Conservation (phyloP, 352 stramenopile species). For the Pythium aquatile region DNA sequence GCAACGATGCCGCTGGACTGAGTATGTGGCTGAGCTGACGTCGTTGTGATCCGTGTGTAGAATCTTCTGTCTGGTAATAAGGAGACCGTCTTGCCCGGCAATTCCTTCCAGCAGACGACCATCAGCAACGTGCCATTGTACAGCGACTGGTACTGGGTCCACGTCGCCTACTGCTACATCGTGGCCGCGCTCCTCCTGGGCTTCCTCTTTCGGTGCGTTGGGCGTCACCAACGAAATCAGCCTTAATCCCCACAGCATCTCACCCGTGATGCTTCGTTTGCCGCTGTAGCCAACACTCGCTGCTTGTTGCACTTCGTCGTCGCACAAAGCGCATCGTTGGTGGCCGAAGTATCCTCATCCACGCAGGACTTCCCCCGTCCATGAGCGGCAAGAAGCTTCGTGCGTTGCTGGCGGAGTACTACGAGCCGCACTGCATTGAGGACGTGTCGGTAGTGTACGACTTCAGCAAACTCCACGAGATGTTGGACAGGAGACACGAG, state of each 20-base stretch:
- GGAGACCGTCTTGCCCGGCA: conserved; percentile 29
- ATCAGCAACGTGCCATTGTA: conserved; percentile 79
- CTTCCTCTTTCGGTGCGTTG: conserved; percentile 38
- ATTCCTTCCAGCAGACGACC: conserved; percentile 75
- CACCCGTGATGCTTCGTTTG: background rate
- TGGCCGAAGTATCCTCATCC: conserved; percentile 67
- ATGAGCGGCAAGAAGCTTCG: conserved; percentile 50
- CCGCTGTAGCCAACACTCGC: conserved; percentile 39
- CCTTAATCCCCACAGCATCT: background rate
- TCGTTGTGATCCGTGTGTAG: conserved; percentile 25
- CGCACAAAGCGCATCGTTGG: conserved; percentile 70
- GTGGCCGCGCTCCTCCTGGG: conserved; percentile 48
- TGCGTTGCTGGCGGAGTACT: conserved; percentile 38
- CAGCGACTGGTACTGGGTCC: conserved; percentile 77
- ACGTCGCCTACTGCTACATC: conserved; percentile 78
- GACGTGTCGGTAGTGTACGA: conserved; percentile 70
- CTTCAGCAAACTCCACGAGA: conserved; percentile 50
- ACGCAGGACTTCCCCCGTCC: conserved; percentile 47
- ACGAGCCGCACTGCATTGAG: conserved; percentile 40
- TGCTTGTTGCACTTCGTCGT: conserved; percentile 45
- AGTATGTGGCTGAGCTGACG: background rate
- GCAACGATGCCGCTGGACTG: background rate
- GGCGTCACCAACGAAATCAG: no score
- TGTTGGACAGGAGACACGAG: conserved; percentile 46
- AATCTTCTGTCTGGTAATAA: conserved; percentile 67